These are phyloP conservation scores for Colletotrichum echinochloae DNA, from an alignment of 2,329 filamentous ascomycete species.

Conservation along the genomic window DNA sequence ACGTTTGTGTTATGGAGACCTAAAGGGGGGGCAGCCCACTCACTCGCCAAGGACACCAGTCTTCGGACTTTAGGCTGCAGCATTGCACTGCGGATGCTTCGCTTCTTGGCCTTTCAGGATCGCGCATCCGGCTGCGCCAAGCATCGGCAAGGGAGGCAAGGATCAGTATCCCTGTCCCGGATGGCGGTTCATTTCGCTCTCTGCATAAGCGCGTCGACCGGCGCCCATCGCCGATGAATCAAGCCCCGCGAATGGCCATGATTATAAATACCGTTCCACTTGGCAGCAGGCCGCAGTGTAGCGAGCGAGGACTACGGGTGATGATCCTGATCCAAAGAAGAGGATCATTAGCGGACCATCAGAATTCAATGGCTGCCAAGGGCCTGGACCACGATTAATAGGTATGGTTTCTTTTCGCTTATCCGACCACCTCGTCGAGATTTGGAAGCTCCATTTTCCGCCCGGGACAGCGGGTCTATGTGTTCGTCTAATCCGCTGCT, in stretches of 20 bases:
- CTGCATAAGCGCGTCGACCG: slow-evolving; percentile 34
- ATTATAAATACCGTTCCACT: no score
- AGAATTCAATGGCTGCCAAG: no score
- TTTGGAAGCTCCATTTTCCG: no score
- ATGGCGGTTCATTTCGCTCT: slow-evolving; percentile 10
- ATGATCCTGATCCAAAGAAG: no score
- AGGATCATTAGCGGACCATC: no score
- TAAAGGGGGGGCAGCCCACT: background rate
- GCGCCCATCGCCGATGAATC: slow-evolving; percentile 13
- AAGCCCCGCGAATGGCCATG: slow-evolving; percentile 25
- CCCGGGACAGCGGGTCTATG: no score
- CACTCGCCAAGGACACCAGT: background rate
- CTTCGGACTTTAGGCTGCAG: slow-evolving; percentile 1
- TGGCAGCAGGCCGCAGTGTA: no score
- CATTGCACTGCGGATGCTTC: slow-evolving; percentile 14
- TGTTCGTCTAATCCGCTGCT: no score
- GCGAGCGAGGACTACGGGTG: no score
- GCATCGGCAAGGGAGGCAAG: slow-evolving; percentile 15
- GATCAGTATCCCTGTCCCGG: slow-evolving; percentile 10
- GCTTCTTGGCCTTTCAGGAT: slow-evolving; percentile 1
- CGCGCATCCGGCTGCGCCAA: slow-evolving; percentile 20
- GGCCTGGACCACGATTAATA: no score
- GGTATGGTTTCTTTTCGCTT: no score
- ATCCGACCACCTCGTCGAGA: no score
- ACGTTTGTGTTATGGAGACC: background rate